Conservation (phyloP, 2,329 filamentous ascomycete genomes). For the Penicillium sp. region DNA sequence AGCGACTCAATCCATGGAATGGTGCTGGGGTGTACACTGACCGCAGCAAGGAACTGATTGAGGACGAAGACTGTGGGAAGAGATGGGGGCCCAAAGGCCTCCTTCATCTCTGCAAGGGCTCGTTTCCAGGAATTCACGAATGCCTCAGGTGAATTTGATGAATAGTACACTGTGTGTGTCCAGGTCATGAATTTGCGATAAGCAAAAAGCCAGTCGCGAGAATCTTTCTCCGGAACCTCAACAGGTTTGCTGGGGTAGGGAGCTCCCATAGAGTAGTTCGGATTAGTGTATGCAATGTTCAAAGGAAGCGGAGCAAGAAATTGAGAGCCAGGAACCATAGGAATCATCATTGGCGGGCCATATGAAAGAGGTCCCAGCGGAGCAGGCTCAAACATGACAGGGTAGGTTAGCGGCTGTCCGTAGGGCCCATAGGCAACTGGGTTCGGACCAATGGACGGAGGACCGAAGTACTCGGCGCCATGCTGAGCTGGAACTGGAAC, state of each 20-base stretch:
- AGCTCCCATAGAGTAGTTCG: neutral
- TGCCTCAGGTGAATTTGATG: neutral
- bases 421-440: neutral
- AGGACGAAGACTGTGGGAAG: neutral
- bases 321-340: neutral
- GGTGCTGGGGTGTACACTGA: neutral
- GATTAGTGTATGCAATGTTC: neutral
- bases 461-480: neutral
- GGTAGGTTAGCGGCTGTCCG: neutral
- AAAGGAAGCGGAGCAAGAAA: neutral
- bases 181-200: conserved; percentile 1
- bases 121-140: neutral
- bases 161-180: neutral
- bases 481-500: neutral
- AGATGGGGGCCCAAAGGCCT: neutral
- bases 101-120: neutral
- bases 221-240: neutral
- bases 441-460: neutral
- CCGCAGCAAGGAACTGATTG: conserved; percentile 1
- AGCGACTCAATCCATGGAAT: conserved; percentile 1
- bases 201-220: neutral
- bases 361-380: neutral
- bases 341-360: neutral
- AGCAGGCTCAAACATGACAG: neutral
- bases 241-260: neutral